Conservation (phyloP, 2,329 filamentous ascomycete species). For the Dendrostoma leiphaemia region DNA sequence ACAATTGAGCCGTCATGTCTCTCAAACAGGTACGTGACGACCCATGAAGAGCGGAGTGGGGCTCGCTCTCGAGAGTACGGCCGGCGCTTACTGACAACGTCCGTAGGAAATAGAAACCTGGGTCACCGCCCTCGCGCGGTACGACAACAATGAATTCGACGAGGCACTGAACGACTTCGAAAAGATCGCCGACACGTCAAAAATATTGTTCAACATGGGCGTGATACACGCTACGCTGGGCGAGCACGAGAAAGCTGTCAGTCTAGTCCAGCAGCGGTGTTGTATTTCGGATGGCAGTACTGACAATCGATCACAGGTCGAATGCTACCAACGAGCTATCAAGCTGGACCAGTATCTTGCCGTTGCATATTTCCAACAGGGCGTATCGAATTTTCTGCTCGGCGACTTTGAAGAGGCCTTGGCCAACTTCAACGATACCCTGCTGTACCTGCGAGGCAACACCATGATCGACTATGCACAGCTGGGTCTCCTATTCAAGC, state of each 20-base stretch:
- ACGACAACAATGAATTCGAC: conserved; percentile 98
- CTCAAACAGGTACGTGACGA: conserved; percentile 35
- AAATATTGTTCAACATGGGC: conserved; percentile 97
- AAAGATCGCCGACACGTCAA: conserved; percentile 88
- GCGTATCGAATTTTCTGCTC: conserved; percentile 94
- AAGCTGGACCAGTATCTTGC: conserved; percentile 91
- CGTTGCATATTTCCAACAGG: conserved; percentile 97
- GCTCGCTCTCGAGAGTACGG: not conserved
- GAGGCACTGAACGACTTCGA: conserved; percentile 82
- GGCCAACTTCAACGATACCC: conserved; percentile 97
- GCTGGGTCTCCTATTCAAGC: conserved; percentile 88
- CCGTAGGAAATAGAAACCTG: conserved; percentile 95
- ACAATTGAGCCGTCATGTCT: conserved; percentile 32
- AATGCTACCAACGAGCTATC: conserved; percentile 91
- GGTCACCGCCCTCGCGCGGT: conserved; percentile 85
- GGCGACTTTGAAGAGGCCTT: conserved; percentile 97
- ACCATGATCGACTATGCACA: conserved; percentile 98
- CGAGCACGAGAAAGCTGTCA: conserved; percentile 91
- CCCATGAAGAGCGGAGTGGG: not conserved
- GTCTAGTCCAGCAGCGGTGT: conserved; percentile 35
- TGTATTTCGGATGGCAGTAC: conserved; percentile 1
- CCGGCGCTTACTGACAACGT: conserved; percentile 3
- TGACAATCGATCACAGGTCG: conserved; percentile 59
- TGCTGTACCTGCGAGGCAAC: conserved; percentile 92
- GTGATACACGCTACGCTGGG: conserved; percentile 96